These are phyloP conservation scores for Nemania diffusa DNA, from an alignment of 2,329 filamentous ascomycete species.

Conservation along the genomic window DNA sequence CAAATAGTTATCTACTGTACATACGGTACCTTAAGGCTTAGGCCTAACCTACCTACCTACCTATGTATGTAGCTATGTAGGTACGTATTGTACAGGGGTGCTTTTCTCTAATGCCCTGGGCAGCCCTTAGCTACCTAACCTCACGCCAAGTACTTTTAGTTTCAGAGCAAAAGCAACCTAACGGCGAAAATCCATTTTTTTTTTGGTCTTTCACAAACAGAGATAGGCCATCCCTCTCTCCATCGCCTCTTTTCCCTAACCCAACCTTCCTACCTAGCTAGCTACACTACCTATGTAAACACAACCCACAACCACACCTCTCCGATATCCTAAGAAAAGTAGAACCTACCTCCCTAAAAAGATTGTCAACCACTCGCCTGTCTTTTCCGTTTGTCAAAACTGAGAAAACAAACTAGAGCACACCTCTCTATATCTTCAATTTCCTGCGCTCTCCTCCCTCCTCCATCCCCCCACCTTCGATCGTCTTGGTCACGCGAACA, in stretches of 20 bases:
- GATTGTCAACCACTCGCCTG: slow-evolving; percentile 2
- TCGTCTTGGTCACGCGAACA: slow-evolving; percentile 32
- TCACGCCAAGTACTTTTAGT: neutral
- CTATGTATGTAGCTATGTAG: neutral
- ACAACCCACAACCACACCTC: slow-evolving; percentile 1
- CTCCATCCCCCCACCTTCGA: slow-evolving; percentile 30
- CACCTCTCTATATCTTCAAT: neutral
- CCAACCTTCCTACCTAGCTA: neutral
- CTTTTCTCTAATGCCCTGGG: neutral
- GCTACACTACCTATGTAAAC: slow-evolving; percentile 1
- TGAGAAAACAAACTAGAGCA: neutral
- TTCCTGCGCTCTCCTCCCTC: slow-evolving; percentile 4
- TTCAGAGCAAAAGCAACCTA: slow-evolving; percentile 3
- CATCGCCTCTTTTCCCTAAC: neutral
- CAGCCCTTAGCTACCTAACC: neutral
- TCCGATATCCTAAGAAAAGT: slow-evolving; percentile 22
- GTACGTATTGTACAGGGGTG: neutral
- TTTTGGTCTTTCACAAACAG: neutral
- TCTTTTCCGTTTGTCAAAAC: neutral
- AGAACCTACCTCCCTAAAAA: slow-evolving; percentile 10
- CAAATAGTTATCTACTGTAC: neutral
- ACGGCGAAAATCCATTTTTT: neutral
- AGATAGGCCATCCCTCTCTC: neutral
- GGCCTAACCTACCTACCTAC: neutral
- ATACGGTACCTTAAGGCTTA: neutral